phyloP scores from a whole-genome alignment of 2,329 filamentous ascomycete genomes.

The Incumbomyces delicatus region DNA sequence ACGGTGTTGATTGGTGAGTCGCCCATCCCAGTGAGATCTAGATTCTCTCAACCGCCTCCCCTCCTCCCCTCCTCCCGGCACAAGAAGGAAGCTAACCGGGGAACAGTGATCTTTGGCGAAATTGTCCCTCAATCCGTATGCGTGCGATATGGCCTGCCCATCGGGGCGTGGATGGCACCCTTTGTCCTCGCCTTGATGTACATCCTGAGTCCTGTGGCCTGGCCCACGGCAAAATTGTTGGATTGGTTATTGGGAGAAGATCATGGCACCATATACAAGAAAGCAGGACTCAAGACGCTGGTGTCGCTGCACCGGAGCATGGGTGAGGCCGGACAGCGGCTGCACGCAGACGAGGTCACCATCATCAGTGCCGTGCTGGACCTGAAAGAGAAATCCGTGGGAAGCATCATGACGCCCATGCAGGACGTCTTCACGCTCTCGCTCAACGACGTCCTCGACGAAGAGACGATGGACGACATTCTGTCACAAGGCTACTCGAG shows the following conservation, averaged over 20 bases:
- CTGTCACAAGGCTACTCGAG: slow-evolving; percentile 88
- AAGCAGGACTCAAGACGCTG: slow-evolving; percentile 90
- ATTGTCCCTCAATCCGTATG: slow-evolving; percentile 93
- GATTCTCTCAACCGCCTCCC: no score
- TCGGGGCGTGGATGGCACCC: slow-evolving; percentile 87
- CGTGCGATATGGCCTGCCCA: slow-evolving; percentile 88
- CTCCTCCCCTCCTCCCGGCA: no score
- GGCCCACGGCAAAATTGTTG: slow-evolving; percentile 90
- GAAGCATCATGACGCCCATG: slow-evolving; percentile 97
- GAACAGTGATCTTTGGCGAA: slow-evolving; percentile 89
- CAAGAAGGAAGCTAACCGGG: slow-evolving; percentile 5
- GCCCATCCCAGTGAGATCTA: no score
- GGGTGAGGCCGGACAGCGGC: slow-evolving; percentile 70
- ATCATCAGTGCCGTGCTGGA: slow-evolving; percentile 97
- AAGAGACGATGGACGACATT: slow-evolving; percentile 88
- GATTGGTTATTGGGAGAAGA: slow-evolving; percentile 89
- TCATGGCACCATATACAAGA: slow-evolving; percentile 95
- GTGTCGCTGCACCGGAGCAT: slow-evolving; percentile 90
- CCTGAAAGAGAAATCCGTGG: slow-evolving; percentile 90
- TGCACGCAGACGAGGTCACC: slow-evolving; percentile 96
- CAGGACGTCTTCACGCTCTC: slow-evolving; percentile 93
- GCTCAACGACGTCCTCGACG: slow-evolving; percentile 86
- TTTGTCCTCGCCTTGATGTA: slow-evolving; percentile 87
- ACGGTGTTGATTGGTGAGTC: slow-evolving; percentile 84
- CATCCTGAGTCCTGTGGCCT: slow-evolving; percentile 76